A percentile compares a stretch with the other conserved stretches of the same genome.
Evolutionary conservation across 2,329 filamentous ascomycete genomes (phyloP).

Genomic region (Epicoccum nigrum): DNA sequence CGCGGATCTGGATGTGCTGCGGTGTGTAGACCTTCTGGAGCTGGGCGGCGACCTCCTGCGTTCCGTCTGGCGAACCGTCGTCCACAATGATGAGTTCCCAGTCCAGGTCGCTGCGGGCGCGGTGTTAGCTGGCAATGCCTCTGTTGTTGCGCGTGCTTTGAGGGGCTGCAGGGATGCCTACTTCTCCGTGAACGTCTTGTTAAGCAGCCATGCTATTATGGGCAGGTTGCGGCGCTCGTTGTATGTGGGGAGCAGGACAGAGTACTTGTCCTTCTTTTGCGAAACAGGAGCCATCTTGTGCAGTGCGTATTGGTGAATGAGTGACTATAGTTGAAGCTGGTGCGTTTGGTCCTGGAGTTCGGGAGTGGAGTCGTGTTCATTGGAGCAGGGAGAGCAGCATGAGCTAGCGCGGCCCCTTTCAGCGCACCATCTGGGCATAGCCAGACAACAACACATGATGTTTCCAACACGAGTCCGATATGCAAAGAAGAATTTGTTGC

Average conservation of each 20-base stretch:
- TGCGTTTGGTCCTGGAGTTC: constrained; percentile 10
- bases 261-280: constrained; percentile 77
- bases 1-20: constrained; percentile 80
- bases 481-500: constrained; percentile 55
- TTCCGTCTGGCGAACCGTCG: constrained; percentile 96
- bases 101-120: constrained; percentile 73
- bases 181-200: constrained; percentile 89
- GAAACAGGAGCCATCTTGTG: constrained; percentile 42
- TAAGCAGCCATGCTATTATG: constrained; percentile 92
- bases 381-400: constrained; percentile 5
- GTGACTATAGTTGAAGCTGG: constrained; percentile 33
- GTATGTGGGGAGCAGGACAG: constrained; percentile 96
- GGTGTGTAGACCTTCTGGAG: constrained; percentile 82
- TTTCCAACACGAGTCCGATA: constrained; percentile 10
- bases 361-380: constrained; percentile 35
- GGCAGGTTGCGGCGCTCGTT: constrained; percentile 98
- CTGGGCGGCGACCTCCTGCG: constrained; percentile 86
- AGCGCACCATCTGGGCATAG: constrained; percentile 18
- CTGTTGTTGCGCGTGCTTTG: neutral
- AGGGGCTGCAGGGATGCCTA: constrained; percentile 53
- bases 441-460: constrained; percentile 14
- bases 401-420: constrained; percentile 26
- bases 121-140: constrained; percentile 12
- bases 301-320: constrained; percentile 32
- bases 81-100: constrained; percentile 99